Evolutionary conservation across 2,329 filamentous ascomycete species (phyloP).

Genomic region (Colletotrichum sp.): DNA sequence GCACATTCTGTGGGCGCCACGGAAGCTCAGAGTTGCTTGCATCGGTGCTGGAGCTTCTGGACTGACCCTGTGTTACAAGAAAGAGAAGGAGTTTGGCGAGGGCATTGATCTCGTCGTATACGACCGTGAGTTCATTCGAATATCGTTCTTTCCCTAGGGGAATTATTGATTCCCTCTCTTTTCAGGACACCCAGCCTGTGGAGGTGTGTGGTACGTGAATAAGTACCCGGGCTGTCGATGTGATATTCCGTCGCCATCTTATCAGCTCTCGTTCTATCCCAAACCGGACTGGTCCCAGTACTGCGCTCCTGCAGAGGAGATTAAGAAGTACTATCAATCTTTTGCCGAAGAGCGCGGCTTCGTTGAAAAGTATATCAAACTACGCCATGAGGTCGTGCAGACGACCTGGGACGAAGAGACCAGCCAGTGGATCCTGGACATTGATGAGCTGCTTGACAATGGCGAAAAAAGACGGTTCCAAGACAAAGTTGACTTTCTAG

Average conservation of each 20-base stretch:
- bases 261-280: constrained; percentile 49
- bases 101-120: constrained; percentile 26
- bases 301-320: constrained; percentile 42
- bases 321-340: constrained; percentile 41
- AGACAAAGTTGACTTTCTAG: background rate
- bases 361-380: constrained; percentile 31
- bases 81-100: constrained; percentile 10
- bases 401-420: constrained; percentile 27
- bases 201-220: constrained; percentile 41
- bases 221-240: constrained; percentile 37
- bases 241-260: constrained; percentile 44
- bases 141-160: fast-evolving
- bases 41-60: constrained; percentile 14
- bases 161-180: background rate
- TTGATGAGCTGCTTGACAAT: background rate
- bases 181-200: constrained; percentile 3
- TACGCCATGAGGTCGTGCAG: constrained; percentile 26
- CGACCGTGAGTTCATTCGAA: constrained; percentile 16
- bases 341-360: constrained; percentile 34
- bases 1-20: background rate
- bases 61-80: constrained; percentile 14
- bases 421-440: constrained; percentile 6
- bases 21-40: background rate
- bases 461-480: background rate
- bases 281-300: constrained; percentile 50